A percentile compares a stretch with the other conserved stretches of the same genome.
These are phyloP conservation scores for Vitis hybrid DNA, from an alignment of 177 flowering plant species.

Conservation along the genomic window DNA sequence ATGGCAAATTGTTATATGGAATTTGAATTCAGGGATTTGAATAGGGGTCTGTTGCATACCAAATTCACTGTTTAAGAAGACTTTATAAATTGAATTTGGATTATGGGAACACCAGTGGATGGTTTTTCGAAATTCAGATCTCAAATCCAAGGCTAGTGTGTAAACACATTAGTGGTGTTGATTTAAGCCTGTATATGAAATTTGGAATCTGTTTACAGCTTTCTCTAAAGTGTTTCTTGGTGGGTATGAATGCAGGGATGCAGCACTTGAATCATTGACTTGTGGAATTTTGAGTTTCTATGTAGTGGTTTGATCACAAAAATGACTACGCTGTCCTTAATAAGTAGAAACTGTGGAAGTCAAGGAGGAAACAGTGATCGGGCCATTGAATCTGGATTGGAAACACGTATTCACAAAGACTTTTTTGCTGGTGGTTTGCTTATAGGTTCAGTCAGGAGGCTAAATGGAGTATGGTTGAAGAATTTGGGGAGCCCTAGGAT, in stretches of 20 bases:
- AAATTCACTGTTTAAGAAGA: no score
- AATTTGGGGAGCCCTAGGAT: constrained; percentile 4
- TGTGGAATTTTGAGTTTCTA: background rate
- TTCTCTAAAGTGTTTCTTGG: no score
- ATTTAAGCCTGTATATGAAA: no score
- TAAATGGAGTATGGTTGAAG: constrained; percentile 16
- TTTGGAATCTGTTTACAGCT: no score
- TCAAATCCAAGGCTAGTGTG: no score
- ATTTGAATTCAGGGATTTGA: no score
- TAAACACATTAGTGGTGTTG: no score
- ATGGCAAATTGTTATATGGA: no score
- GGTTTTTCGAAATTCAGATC: no score
- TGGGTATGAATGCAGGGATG: background rate
- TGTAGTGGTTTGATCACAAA: background rate
- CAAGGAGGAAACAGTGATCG: constrained; percentile 6
- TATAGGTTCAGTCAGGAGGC: constrained; percentile 15
- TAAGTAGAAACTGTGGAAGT: constrained; percentile 13
- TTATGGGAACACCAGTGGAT: no score
- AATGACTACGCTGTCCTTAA: constrained; percentile 22
- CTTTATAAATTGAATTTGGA: no score
- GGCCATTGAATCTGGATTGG: constrained; percentile 14
- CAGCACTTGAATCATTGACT: background rate
- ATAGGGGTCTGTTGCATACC: no score
- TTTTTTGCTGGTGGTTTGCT: constrained; percentile 17
- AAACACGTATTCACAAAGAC: constrained; percentile 5